Conservation (phyloP, 495 filamentous ascomycete genomes). For the Xylaria intraflava region DNA sequence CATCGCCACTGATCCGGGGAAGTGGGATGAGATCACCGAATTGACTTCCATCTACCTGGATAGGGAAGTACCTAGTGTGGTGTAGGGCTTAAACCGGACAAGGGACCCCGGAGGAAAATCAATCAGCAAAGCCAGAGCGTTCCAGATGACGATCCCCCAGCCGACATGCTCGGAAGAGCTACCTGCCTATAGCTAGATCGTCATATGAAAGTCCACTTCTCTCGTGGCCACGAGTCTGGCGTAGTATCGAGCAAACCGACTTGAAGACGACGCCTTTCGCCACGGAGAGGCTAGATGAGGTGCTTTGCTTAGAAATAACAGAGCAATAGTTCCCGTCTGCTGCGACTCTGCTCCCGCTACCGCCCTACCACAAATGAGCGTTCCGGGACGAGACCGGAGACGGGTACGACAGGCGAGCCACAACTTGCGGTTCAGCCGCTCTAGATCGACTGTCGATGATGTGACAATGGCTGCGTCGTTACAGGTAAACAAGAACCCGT, state of each 20-base stretch:
- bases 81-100: conserved; percentile 1
- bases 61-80: neutral
- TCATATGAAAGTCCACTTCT: neutral
- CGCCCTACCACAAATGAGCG: neutral
- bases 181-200: neutral
- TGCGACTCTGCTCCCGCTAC: too few species aligned
- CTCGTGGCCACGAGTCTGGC: too few species aligned
- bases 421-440: neutral
- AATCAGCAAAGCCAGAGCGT: conserved; percentile 1
- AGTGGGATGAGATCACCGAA: conserved; percentile 5
- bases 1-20: conserved; percentile 3
- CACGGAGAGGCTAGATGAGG: too few species aligned
- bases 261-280: too few species aligned
- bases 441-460: neutral
- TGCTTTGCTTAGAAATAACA: too few species aligned
- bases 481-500: neutral
- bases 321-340: too few species aligned
- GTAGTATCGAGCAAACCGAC: too few species aligned
- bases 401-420: neutral
- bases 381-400: neutral
- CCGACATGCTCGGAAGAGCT: neutral
- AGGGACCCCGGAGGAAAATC: conserved; percentile 2
- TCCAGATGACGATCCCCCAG: conserved; percentile 6
- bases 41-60: neutral
- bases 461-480: neutral